Base-by-base conservation (phyloP, 78 protist species). In the Isochrysis galbana region DNA sequence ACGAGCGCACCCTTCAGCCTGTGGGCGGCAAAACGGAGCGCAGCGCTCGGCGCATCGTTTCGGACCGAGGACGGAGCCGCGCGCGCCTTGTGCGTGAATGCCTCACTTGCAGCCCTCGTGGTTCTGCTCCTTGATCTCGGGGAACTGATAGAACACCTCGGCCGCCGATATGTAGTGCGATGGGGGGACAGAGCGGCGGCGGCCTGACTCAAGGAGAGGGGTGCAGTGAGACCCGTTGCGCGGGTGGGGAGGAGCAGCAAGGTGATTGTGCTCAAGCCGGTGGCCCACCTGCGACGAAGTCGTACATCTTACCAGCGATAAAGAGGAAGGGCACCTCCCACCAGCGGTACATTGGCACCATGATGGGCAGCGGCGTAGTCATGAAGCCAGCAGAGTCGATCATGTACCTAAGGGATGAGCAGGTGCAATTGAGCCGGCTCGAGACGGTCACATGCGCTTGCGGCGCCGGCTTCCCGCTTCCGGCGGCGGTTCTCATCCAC, bases 291-390 rank as follows among this genome's bases (percentile, higher is more conserved):
- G 97, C 96, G 74, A 98, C 47, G 38, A 77, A 21, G 87, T 98
- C 98, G 87, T 98, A 98, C 86, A 95, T 2, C 90, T 96, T 97
- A 41, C 92, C 45, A 14, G 98, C 98, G 32, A 95, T 94, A 88
- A 46, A 96, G 83, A 91, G 69, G 92, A 94, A 91, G 42, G 97
- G 97, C 90, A 86, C 48, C 61, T 89, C 92, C 92, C 92, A 89
- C 92, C 92, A 89, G 36, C 48, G 44, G 87, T 45, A 96, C 42
- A 94, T 23, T n/a, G 99, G 99, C 22, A 96, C 89, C 92, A 96
- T 87, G 90, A 97, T 97, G 11, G 99, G 98, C 51, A 97, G 80
- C 34, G 95, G 93, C 38, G 55, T 45, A 10, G 98, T 77, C 54
- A 98, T 91, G 93, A 55, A 82, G 36, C 89, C 82, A 1, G 93